Percentiles rank a stretch among this genome's conserved stretches.
Conservation (phyloP, 2,329 filamentous ascomycete genomes). For the Beauveria brongniartii region DNA sequence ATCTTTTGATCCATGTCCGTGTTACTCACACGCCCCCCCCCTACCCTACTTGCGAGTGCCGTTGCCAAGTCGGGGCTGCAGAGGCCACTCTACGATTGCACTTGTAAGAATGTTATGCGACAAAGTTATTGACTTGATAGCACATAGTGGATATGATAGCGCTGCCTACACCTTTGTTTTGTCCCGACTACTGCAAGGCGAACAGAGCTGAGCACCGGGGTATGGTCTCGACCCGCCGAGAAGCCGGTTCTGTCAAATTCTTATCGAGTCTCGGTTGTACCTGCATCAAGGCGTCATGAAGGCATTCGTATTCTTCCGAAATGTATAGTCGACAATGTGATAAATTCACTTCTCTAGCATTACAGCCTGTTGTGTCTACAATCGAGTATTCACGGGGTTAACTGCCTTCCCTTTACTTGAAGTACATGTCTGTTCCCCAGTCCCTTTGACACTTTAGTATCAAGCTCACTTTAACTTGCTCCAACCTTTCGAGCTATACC, state of each 20-base stretch:
- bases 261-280: no score
- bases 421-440: not conserved
- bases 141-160: not conserved
- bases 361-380: not conserved
- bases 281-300: not conserved
- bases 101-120: not conserved
- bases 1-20: not conserved
- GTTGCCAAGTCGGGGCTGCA: not conserved
- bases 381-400: not conserved
- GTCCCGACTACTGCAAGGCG: not conserved
- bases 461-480: no score
- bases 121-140: not conserved
- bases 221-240: not conserved
- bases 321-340: not conserved
- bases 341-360: not conserved
- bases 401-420: not conserved
- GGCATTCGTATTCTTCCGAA: not conserved
- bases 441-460: not conserved
- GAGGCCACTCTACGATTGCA: not conserved
- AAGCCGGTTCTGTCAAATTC: no score
- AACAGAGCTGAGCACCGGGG: not conserved
- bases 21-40: not conserved
- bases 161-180: not conserved
- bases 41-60: not conserved
- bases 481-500: not conserved